Conservation (phyloP, 768 basidiomycete genomes). For the Sporobolomyces roseus region DNA sequence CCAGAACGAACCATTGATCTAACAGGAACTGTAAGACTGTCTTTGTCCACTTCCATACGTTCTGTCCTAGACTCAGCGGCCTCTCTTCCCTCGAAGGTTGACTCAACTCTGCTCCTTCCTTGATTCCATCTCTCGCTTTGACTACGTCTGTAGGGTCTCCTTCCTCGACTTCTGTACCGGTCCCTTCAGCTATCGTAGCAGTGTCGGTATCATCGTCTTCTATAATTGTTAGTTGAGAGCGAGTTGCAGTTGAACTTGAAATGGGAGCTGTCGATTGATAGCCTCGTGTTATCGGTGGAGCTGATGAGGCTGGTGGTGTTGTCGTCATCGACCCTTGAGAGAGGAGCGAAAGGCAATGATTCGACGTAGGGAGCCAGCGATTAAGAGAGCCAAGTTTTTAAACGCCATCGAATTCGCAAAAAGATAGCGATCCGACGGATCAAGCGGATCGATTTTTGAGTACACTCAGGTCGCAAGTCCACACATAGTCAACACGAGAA, state of each 20-base stretch:
- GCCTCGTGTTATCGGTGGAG: background rate
- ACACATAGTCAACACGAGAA: too few relatives aligned
- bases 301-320: background rate
- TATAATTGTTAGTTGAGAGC: background rate
- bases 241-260: background rate
- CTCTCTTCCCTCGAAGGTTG: background rate
- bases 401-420: too few relatives aligned
- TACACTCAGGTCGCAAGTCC: too few relatives aligned
- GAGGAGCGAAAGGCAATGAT: too few relatives aligned
- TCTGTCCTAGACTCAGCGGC: too few relatives aligned
- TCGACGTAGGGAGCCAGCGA: too few relatives aligned
- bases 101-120: background rate
- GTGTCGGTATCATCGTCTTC: background rate
- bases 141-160: slow-evolving; percentile 6
- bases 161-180: too few relatives aligned
- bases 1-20: slow-evolving; percentile 32
- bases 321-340: too few relatives aligned
- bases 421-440: too few relatives aligned
- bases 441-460: too few relatives aligned
- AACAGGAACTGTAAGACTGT: background rate
- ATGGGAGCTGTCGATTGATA: background rate
- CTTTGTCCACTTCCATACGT: background rate
- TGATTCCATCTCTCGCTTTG: background rate
- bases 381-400: too few relatives aligned
- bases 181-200: background rate